These are phyloP conservation scores for Volvox carteri DNA, from an alignment of 163 green algal species.

Conservation along the genomic window DNA sequence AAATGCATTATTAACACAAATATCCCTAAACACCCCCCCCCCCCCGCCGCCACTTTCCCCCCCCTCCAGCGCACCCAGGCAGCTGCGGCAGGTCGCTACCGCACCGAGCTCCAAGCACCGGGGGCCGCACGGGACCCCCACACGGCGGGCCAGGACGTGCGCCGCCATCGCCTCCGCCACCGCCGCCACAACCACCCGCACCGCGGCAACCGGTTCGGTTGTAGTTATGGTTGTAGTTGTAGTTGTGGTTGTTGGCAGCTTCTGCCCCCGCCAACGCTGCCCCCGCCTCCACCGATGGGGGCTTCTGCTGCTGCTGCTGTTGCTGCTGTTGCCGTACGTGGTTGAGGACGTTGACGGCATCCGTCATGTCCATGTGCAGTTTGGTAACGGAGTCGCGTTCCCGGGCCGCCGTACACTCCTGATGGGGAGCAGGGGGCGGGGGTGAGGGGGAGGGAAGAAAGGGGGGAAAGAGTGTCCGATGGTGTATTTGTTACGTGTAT, in stretches of 20 bases:
- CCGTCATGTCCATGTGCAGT: conserved; percentile 89
- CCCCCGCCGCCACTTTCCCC: not conserved
- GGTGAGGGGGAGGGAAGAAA: not conserved
- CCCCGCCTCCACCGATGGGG: not conserved
- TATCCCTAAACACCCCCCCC: no score
- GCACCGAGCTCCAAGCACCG: conserved; percentile 1
- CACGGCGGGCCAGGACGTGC: not conserved
- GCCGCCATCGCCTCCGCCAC: not conserved
- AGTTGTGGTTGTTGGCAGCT: no score
- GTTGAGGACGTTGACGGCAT: conserved; percentile 87
- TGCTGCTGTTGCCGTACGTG: conserved; percentile 60
- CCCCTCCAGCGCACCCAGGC: not conserved
- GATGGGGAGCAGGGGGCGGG: not conserved
- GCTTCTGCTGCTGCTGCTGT: not conserved
- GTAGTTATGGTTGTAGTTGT: no score
- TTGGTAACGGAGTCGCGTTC: conserved; percentile 90
- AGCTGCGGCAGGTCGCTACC: conserved; percentile 1
- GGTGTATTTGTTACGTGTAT: no score
- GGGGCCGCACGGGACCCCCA: not conserved
- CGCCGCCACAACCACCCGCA: not conserved
- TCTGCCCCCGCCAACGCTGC: not conserved
- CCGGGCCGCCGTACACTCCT: conserved; percentile 57
- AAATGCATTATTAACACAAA: no score
- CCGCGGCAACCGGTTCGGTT: no score
- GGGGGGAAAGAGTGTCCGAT: not conserved